Conservation (phyloP, 1,284 basidiomycete genomes). For the Phellinidium pouzarii region DNA sequence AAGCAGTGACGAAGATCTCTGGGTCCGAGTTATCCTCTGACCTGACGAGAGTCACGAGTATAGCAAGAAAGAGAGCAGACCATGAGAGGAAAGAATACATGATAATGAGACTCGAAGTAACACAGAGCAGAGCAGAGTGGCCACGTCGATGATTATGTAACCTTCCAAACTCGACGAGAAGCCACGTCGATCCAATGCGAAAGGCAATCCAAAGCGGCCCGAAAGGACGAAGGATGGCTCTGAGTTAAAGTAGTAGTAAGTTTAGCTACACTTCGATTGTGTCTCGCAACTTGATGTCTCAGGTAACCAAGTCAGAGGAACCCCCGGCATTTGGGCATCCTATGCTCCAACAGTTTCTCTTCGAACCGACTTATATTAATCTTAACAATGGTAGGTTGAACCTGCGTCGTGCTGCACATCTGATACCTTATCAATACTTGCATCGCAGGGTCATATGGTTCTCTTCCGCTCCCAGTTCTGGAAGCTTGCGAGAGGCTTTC, state of each 20-base stretch:
- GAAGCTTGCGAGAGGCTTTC: conserved; percentile 40
- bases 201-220: too few species aligned
- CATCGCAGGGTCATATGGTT: conserved; percentile 59
- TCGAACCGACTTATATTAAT: conserved; percentile 56
- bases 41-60: background rate
- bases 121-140: background rate
- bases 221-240: too few species aligned
- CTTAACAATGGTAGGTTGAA: conserved; percentile 58
- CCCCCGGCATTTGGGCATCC: conserved; percentile 53
- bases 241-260: too few species aligned
- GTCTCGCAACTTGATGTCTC: too few species aligned
- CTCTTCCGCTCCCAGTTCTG: conserved; percentile 55
- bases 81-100: conserved; percentile 8
- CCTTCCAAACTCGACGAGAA: too few species aligned
- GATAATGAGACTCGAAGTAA: conserved; percentile 3
- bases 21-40: conserved; percentile 24
- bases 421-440: background rate
- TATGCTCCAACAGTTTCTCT: conserved; percentile 51
- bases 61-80: background rate
- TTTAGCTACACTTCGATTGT: too few species aligned
- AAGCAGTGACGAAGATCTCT: conserved; percentile 54
- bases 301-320: background rate
- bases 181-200: too few species aligned
- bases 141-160: too few species aligned
- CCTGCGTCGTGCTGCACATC: background rate